Conservation (phyloP, 2,329 filamentous ascomycete species). For the Pseudogymnoascus sp. region DNA sequence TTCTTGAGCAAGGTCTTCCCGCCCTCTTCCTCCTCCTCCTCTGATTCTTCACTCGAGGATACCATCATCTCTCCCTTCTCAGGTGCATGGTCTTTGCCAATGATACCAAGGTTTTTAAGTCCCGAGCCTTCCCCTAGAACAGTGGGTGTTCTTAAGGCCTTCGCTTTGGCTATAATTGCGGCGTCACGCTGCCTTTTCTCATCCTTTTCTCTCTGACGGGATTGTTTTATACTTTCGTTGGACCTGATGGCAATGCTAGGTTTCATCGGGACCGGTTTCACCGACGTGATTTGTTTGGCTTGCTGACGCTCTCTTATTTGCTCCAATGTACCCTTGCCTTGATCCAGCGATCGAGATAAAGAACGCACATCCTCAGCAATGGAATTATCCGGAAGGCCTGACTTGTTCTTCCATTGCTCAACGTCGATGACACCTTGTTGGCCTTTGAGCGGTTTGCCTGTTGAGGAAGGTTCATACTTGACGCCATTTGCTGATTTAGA, state of each 20-base stretch:
- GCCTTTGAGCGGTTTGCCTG: neutral
- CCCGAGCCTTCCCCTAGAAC: conserved; percentile 74
- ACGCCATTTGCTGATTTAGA: conserved; percentile 42
- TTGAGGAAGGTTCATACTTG: conserved; percentile 23
- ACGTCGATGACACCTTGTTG: conserved; percentile 11
- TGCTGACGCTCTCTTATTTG: conserved; percentile 15
- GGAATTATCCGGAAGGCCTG: neutral
- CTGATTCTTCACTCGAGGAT: conserved; percentile 52
- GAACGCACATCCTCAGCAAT: conserved; percentile 9
- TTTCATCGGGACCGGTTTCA: conserved; percentile 28
- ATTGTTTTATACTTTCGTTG: conserved; percentile 19
- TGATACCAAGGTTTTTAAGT: conserved; percentile 57
- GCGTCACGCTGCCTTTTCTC: conserved; percentile 66
- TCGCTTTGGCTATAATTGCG: conserved; percentile 61
- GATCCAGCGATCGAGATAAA: conserved; percentile 11
- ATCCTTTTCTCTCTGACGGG: conserved; percentile 63
- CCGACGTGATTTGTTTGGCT: conserved; percentile 20
- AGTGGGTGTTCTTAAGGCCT: conserved; percentile 45
- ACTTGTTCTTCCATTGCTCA: conserved; percentile 10
- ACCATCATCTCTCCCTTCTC: conserved; percentile 86
- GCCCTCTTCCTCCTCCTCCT: conserved; percentile 68
- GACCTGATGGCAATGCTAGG: conserved; percentile 13
- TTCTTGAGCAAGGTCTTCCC: conserved; percentile 42
- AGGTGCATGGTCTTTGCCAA: conserved; percentile 69
- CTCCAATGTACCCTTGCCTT: conserved; percentile 9